These are phyloP conservation scores for Fusarium clavum DNA, from an alignment of 2,329 filamentous ascomycete species.

Conservation along the genomic window DNA sequence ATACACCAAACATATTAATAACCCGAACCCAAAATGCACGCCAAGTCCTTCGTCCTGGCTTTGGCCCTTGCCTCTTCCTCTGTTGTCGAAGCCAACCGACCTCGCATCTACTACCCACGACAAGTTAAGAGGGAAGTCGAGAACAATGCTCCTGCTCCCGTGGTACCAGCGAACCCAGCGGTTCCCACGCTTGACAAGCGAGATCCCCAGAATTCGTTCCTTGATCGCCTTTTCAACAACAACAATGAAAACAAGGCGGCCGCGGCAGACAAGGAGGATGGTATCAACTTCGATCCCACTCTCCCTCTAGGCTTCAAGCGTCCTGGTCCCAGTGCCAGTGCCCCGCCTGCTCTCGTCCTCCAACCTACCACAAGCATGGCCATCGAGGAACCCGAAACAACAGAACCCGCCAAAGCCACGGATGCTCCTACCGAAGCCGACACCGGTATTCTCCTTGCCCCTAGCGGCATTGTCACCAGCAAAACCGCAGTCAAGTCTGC, in stretches of 20 bases:
- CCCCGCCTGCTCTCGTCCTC: conserved; percentile 32
- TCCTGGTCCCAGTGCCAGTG: conserved; percentile 31
- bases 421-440: conserved; percentile 30
- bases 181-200: conserved; percentile 29
- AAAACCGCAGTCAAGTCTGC: conserved; percentile 18
- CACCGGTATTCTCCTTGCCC: conserved; percentile 44
- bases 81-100: conserved; percentile 58
- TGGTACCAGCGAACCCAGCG: conserved; percentile 46
- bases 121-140: conserved; percentile 64
- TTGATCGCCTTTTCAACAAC: conserved; percentile 40
- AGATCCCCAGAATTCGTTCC: conserved; percentile 38
- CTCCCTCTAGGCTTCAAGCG: conserved; percentile 22
- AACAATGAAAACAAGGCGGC: conserved; percentile 3
- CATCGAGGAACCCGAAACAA: conserved; percentile 24
- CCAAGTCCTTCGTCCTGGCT: conserved; percentile 59
- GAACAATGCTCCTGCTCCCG: conserved; percentile 53
- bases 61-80: conserved; percentile 62
- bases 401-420: conserved; percentile 11
- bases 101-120: conserved; percentile 68
- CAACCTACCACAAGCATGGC: conserved; percentile 37
- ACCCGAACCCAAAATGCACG: conserved; percentile 57
- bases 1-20: conserved; percentile 43
- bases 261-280: conserved; percentile 3
- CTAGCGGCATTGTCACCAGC: conserved; percentile 43
- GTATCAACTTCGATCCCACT: conserved; percentile 32